Base-by-base conservation (phyloP, 805 yeast species). In the Sugiyamaella valdiviana region DNA sequence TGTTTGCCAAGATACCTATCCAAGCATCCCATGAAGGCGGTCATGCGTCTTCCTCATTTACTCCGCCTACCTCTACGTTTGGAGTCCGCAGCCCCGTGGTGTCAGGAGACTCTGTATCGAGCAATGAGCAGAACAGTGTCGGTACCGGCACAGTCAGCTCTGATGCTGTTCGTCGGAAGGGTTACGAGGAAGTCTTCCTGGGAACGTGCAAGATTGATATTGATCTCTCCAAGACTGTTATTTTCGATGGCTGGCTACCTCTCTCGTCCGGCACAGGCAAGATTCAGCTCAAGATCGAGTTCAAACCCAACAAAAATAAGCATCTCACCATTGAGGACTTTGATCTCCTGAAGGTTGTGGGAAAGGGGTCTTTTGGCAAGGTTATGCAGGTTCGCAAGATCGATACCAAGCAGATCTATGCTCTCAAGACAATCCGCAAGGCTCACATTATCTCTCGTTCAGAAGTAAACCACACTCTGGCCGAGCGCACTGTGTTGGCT, bases 321-420 rank as follows among this genome's bases (percentile, higher is more conserved):
- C 83, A 84, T 44, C 72, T 93, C 43, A 74, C 88, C 0, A 88
- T 93, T 56, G 96, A 89, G 49, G 96, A 91, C 62, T 91, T 93
- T 68, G 96, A 89, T 59, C 70, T 93, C 45, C 75, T 93, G 57
- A 93, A 93, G 67, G 99, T 93, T 19, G 88, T 93, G 48, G 99
- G 99, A 35, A 93, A 93, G 65, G 99, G 99, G 6, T 89, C 97
- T 7, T 93, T 93, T 65, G 99, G 99, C 45, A 93, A 93, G 68
- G 99, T 93, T 46, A 93, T 93, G 98, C 99, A 93, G 68, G 99
- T 93, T 38, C 82, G 89, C 54, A 93, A 93, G 69, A 87, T 86
- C 59, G 99, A 93, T 66, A 93, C 99, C 2, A 84, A 84, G 55
- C 95, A 91, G 64, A 82, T 93, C 20, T 93, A 93, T 66, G 99